Percentiles rank a stretch among this genome's conserved stretches.
These are phyloP conservation scores for Fusarium pininemorale DNA, from an alignment of 2,329 filamentous ascomycete species.

Conservation along the genomic window DNA sequence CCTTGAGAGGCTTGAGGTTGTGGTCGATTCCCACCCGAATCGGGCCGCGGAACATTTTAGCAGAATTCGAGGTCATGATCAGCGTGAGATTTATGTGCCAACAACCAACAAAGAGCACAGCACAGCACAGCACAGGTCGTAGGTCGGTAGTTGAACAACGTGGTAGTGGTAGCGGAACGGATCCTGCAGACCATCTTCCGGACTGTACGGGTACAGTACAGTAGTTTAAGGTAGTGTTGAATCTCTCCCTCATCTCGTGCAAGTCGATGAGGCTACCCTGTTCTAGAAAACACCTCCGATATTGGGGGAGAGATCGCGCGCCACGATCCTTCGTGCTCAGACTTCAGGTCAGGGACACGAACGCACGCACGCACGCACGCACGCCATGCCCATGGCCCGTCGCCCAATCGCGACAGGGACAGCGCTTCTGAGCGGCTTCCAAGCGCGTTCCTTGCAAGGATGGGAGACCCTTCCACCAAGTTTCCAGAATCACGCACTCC, in stretches of 20 bases:
- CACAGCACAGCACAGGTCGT: neutral
- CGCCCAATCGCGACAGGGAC: conserved; percentile 20
- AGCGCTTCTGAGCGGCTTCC: conserved; percentile 35
- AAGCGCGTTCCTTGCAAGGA: conserved; percentile 39
- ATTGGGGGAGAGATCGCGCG: conserved; percentile 21
- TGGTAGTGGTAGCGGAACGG: conserved; percentile 19
- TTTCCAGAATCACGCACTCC: conserved; percentile 35
- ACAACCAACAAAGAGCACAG: neutral
- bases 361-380: neutral
- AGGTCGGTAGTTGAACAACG: conserved; percentile 37
- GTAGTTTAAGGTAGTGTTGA: conserved; percentile 1
- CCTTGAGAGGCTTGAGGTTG: neutral
- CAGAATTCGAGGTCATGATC: conserved; percentile 22
- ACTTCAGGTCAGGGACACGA: neutral
- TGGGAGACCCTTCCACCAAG: conserved; percentile 25
- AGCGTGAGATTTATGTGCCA: neutral
- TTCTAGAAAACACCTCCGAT: conserved; percentile 41
- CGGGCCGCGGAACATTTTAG: conserved; percentile 37
- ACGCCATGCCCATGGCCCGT: conserved; percentile 1
- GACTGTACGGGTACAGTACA: conserved; percentile 4
- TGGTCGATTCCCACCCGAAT: conserved; percentile 30
- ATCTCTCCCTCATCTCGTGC: conserved; percentile 2
- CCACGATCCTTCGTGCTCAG: conserved; percentile 33
- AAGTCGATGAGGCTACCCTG: conserved; percentile 30
- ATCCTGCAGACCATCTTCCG: conserved; percentile 23